These are phyloP conservation scores for Diophrys appendiculata DNA, from an alignment of 73 alveolate species.

Conservation along the genomic window DNA sequence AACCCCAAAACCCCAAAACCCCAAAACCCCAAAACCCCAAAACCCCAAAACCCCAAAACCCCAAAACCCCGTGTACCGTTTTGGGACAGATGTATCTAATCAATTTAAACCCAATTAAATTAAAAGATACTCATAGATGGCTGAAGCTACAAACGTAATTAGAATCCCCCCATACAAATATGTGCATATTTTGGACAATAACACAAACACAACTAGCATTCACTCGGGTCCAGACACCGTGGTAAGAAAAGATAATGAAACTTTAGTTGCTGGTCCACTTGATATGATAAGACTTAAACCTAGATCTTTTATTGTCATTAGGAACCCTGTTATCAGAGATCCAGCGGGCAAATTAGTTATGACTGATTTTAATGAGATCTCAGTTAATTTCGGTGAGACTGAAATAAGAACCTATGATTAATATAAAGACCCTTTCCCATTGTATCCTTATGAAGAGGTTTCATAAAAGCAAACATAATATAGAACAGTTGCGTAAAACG, in stretches of 20 bases:
- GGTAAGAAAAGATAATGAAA: slow-evolving; percentile 10
- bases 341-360: slow-evolving; percentile 19
- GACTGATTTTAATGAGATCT: slow-evolving; percentile 49
- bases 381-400: slow-evolving; percentile 61
- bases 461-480: slow-evolving; percentile 16
- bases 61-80: too few relatives aligned
- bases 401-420: slow-evolving; percentile 69
- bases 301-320: slow-evolving; percentile 37
- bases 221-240: neutral
- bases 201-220: slow-evolving; percentile 12
- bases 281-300: slow-evolving; percentile 72
- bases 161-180: slow-evolving; percentile 41
- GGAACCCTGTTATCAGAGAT: slow-evolving; percentile 54
- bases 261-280: slow-evolving; percentile 41
- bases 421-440: slow-evolving; percentile 81
- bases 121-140: too few relatives aligned
- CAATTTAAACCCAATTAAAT: too few relatives aligned
- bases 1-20: too few relatives aligned
- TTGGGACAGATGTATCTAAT: too few relatives aligned
- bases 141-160: slow-evolving; percentile 2
- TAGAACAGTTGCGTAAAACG: neutral
- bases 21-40: too few relatives aligned
- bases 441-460: slow-evolving; percentile 68
- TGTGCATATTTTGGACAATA: slow-evolving; percentile 37
- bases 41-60: too few relatives aligned